Conservation (phyloP, 768 basidiomycete genomes). For the Solioccasus polychromus region DNA sequence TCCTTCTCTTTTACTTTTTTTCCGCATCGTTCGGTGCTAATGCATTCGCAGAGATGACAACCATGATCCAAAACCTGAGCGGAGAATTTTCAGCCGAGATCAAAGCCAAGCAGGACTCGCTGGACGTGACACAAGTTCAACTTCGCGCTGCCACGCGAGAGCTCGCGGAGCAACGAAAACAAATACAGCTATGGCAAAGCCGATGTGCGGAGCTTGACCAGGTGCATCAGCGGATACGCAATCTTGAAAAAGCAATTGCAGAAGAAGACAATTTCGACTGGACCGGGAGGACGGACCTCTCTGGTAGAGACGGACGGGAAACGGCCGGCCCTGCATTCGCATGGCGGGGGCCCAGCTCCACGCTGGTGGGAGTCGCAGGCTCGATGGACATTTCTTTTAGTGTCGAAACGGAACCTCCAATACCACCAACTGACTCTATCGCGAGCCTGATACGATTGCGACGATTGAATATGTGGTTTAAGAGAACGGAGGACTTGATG, state of each 20-base stretch:
- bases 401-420: conserved; percentile 69
- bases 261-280: conserved; percentile 87
- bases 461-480: conserved; percentile 81
- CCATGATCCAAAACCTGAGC: conserved; percentile 77
- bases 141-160: conserved; percentile 88
- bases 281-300: conserved; percentile 67
- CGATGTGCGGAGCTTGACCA: conserved; percentile 79
- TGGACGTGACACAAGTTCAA: conserved; percentile 85
- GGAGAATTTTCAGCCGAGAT: conserved; percentile 82
- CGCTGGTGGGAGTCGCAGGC: conserved; percentile 61
- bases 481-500: conserved; percentile 73
- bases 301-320: conserved; percentile 37
- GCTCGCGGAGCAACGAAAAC: conserved; percentile 85
- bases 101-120: conserved; percentile 77
- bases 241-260: conserved; percentile 73
- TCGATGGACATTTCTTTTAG: conserved; percentile 61
- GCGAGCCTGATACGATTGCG: conserved; percentile 67
- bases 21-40: conserved; percentile 7
- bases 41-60: conserved; percentile 65
- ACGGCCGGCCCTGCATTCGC: conserved; percentile 57
- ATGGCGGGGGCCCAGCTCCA: conserved; percentile 64
- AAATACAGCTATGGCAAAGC: conserved; percentile 73
- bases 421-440: conserved; percentile 57
- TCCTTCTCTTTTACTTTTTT: conserved; percentile 23
- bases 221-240: conserved; percentile 73